These are phyloP conservation scores for Leucosporidium creatinivorum DNA, from an alignment of 768 basidiomycete genomes.

Conservation along the genomic window DNA sequence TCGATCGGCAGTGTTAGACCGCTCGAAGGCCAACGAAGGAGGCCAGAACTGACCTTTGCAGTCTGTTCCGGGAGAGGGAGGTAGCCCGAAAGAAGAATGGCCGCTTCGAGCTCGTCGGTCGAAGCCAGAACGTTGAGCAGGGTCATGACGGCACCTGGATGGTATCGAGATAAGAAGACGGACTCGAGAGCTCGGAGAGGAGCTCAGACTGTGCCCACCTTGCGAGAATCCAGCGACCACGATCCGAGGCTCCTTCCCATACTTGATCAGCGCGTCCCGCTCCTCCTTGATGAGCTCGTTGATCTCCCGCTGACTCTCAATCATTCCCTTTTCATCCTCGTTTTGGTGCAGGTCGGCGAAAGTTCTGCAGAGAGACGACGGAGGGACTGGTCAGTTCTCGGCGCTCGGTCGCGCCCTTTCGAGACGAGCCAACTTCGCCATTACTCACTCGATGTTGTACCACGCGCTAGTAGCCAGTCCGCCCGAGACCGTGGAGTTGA, in stretches of 20 bases:
- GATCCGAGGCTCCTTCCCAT: slow-evolving; percentile 21
- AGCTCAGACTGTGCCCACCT: background rate
- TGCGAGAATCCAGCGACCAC: slow-evolving; percentile 25
- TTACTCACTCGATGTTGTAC: too few species aligned
- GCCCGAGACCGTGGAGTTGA: too few species aligned
- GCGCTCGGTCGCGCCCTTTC: too few species aligned
- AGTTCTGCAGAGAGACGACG: background rate
- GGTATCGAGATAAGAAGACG: too few species aligned
- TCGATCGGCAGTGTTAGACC: too few species aligned
- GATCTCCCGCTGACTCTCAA: slow-evolving; percentile 17
- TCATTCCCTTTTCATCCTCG: slow-evolving; percentile 22
- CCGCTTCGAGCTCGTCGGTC: slow-evolving; percentile 11
- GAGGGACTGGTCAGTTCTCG: too few species aligned
- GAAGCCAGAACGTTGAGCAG: slow-evolving; percentile 9
- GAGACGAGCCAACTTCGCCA: too few species aligned
- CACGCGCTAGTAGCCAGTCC: too few species aligned
- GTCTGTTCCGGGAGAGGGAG: slow-evolving; percentile 2
- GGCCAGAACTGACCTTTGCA: background rate
- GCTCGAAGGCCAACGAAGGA: too few species aligned
- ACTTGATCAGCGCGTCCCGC: background rate
- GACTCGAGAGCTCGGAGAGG: background rate
- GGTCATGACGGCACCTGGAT: slow-evolving; percentile 27
- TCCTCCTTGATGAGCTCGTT: slow-evolving; percentile 23
- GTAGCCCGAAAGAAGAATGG: slow-evolving; percentile 15
- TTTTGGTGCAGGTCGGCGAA: slow-evolving; percentile 17